Conservation (phyloP, 345 rosid genomes). For the Pugionium cornutum region DNA sequence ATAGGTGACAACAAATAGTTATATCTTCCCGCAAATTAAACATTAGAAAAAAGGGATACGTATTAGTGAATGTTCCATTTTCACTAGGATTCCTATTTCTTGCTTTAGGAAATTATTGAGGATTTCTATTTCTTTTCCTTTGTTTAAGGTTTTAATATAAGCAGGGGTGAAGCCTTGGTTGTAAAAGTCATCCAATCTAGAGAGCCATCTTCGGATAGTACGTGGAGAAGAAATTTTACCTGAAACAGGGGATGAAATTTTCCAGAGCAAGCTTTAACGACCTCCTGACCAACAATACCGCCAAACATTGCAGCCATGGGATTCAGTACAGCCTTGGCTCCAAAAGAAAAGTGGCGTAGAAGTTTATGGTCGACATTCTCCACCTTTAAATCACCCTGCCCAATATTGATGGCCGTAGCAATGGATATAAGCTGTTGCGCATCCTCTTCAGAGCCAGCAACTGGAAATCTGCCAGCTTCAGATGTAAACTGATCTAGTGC, state of each 20-base stretch:
- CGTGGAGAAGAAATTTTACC: slow-evolving; percentile 45
- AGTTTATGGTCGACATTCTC: slow-evolving; percentile 78
- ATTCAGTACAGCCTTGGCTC: slow-evolving; percentile 93
- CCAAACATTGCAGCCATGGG: slow-evolving; percentile 99
- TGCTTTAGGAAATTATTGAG: neutral
- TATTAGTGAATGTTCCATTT: neutral
- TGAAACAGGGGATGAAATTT: slow-evolving; percentile 96
- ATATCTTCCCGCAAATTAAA: neutral
- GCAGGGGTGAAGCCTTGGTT: neutral
- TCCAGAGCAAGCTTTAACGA: slow-evolving; percentile 98
- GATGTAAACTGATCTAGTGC: slow-evolving; percentile 79
- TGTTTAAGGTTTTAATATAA: neutral
- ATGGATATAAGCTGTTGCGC: slow-evolving; percentile 73
- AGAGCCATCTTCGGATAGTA: neutral
- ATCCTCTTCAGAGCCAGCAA: slow-evolving; percentile 91
- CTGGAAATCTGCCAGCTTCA: slow-evolving; percentile 75
- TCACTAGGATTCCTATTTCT: neutral
- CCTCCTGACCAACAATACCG: slow-evolving; percentile 97
- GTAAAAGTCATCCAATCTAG: neutral
- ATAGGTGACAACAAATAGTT: neutral
- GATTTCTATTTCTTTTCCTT: slow-evolving; percentile 15
- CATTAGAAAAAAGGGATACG: neutral
- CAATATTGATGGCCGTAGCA: slow-evolving; percentile 62
- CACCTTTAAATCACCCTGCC: slow-evolving; percentile 67
- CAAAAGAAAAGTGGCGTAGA: slow-evolving; percentile 81